Evolutionary conservation across 495 filamentous ascomycete genomes (phyloP), one percentile per base, ranked within the genome.

Genomic region (Penicillium antarcticum): DNA sequence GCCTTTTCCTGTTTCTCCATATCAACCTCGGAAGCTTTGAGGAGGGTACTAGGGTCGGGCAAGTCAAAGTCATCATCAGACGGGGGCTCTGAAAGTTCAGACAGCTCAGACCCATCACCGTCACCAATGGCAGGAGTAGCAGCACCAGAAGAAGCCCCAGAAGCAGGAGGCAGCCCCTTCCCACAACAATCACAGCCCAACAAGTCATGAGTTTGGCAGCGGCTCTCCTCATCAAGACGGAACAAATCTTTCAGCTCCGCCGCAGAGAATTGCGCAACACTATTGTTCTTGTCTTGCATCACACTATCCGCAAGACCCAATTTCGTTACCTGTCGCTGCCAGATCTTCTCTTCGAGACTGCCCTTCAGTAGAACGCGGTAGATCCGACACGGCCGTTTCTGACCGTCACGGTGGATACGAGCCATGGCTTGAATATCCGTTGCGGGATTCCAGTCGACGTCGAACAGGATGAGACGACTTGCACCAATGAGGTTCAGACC

Each of bases 341-440:
- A 91, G 52, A 92, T 91, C 70, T 90, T 91, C 69, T 92, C 88
- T 53, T 92, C 88, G 26, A 92, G 69, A 16, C 80, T 86, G 4
- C 88, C 88, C 23, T 86, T 77, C 26, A 86, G 83, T 31, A 92
- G 58, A 41, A 92, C 72, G 14, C 88, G 77, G 61, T 92, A 92
- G 49, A 92, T 89, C 26, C 80, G 79, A 56, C 87, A 88, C 7
- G 78, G 79, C 2, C 72, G 69, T 62, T 84, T 88, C 60, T 92
- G 88, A 13, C 88, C 88, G 55, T 91, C 87, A 24, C 88, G 78
- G 62, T 91, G 87, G 41, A 92, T 87, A 4, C 88, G 80, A 2
- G 88, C 88, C 88, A 92, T 91, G n/a, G 88, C 88, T 62, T 92
- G 88, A 16, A 86, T 71, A 57, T 92, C 88, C 2, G 86, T 91